Evolutionary conservation across 257 asterid species (phyloP).

Genomic region (Gardenia jasminoides): DNA sequence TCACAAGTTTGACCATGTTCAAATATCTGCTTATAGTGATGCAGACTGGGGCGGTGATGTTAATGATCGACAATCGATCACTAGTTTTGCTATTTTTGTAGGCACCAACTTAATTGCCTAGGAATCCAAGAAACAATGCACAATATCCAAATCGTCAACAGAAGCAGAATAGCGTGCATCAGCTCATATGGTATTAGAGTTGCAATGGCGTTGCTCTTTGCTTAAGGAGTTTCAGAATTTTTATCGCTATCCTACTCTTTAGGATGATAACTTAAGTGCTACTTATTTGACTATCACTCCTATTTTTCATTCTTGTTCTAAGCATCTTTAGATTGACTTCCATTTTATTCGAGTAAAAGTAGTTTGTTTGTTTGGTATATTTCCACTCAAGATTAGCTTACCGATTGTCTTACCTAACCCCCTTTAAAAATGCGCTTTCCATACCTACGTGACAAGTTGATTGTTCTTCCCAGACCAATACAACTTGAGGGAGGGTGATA

Average conservation of each 20-base stretch:
- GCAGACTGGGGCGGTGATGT: background rate
- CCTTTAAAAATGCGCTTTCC: background rate
- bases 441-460: background rate
- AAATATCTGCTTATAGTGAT: background rate
- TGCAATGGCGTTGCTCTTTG: background rate
- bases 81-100: background rate
- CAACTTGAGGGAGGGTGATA: background rate
- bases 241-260: background rate
- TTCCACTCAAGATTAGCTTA: background rate
- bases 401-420: background rate
- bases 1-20: too few relatives aligned
- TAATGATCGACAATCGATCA: background rate
- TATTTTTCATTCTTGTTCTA: background rate
- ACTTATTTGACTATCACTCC: background rate
- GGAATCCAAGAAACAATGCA: background rate
- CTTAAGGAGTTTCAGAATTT: background rate
- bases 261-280: background rate
- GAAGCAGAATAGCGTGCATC: background rate
- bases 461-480: background rate
- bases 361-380: background rate
- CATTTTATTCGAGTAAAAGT: background rate
- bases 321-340: background rate
- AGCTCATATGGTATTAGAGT: background rate
- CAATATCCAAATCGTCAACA: background rate
- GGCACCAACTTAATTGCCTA: background rate